Evolutionary conservation across 2,329 filamentous ascomycete genomes (phyloP), one percentile per base, ranked within the genome.

Genomic region (Clarireedia homoeocarpa): DNA sequence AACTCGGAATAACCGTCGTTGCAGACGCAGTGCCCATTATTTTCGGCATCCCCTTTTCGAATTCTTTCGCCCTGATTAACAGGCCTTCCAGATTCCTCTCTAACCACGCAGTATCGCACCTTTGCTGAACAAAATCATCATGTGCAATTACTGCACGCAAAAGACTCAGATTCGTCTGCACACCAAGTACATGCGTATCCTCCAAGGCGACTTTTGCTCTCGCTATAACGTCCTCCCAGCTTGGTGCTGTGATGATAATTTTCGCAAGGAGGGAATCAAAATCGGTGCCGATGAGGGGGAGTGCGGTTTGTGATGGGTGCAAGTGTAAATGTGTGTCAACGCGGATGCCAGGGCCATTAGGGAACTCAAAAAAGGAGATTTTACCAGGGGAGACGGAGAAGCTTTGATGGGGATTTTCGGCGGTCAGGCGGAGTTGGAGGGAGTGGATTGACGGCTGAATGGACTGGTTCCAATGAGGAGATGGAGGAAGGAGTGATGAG

Each of bases 361-460:
- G 82, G 3, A 84, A 76, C 6, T 71, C 69, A 48, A 82, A 80
- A 0, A 74, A 72, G 0, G 72, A 74, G 15, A 85, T 76, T 55
- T 81, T 83, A 38, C 83, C 83, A 48, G 84, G 80, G 36, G 79
- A 82, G 2, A 85, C 69, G 0, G 80, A 73, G 69, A 80, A 84
- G 50, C 77, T 71, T 56, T 62, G 63, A 14, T 69, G 63, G 4
- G 65, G 65, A 36, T 75, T 70, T 59, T 77, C 74, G 0, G 74
- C 74, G 53, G 71, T 76, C 1, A 77, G 60, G 2, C 75, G 70
- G 24, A 73, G 71, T 59, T 77, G 74, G 12, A 77, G 71, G 0
- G 74, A 73, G 53, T 74, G 69, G 1, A 66, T 54, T 30, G 66
- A 61, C 7, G 59, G 60, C 5, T 67, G 71, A 1, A 65, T 54